Base-by-base conservation (phyloP, 73 alveolate genomes). In the Halteria grandinella region DNA sequence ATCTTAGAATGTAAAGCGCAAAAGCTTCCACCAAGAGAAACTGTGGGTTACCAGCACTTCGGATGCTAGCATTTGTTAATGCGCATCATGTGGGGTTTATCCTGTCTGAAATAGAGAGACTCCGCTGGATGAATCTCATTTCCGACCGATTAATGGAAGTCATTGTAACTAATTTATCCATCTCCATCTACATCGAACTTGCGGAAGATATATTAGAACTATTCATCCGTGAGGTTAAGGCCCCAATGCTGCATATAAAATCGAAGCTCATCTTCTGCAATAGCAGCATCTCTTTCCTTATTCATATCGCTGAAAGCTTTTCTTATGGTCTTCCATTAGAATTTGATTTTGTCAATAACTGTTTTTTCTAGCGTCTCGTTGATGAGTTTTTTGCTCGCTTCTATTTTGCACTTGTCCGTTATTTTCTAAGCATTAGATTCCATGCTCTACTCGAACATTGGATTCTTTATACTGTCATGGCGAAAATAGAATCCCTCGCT, bases 401-500 rank as follows among this genome's bases (percentile, higher is more conserved):
- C 66, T 33, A 31, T 33, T 57, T 59, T 82, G 55, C 11, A 11
- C 18, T 47, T 71, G 10, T 17, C 33, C 32, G 47, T 70, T 6
- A n/a, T 10, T 24, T 51, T 47, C 25, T 20, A 34, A 11, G 43
- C 72, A 69, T 58, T 21, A 29, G 25, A 11, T 1, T 63, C 43
- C 15, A 69, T 33, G 51, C 69, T 66, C 21, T 52, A 55, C 51
- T 82, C 91, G 39, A 75, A 82, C 25, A 34, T 59, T 1, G 91
- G 91, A 34, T 82, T 82, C 45, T 78, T 55, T 15, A 71, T 45
- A 12, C 83, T 55, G 52, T 82, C 91, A 45, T 82, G 91, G 43
- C 91, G 54, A 57, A 82, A 82, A 39, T 62, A 82, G 47, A 82
- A 82, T 5, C 86, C 82, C 49, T 82, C 91, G 34, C 87, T 55